phyloP scores from a whole-genome alignment of 2,329 filamentous ascomycete species.

The Calonectria henricotiae region DNA sequence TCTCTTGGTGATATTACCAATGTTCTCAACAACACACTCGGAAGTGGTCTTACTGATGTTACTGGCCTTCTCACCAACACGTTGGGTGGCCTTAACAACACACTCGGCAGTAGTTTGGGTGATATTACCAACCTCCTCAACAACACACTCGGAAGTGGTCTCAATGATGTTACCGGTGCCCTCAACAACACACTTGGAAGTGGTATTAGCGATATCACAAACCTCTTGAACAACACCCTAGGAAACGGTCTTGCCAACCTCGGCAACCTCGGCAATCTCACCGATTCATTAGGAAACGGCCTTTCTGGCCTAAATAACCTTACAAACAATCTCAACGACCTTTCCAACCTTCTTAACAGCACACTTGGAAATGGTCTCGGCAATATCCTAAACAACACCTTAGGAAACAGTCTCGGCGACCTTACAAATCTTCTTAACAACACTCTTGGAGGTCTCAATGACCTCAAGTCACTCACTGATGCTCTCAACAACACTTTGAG shows the following conservation, averaged over 20 bases:
- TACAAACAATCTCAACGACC: not conserved
- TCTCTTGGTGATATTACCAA: conserved; percentile 15
- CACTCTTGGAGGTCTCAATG: conserved; percentile 16
- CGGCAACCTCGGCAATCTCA: not conserved
- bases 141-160: conserved; percentile 3
- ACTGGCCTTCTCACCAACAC: conserved; percentile 15
- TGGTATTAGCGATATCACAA: conserved; percentile 14
- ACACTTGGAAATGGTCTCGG: conserved; percentile 9
- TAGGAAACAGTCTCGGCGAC: conserved; percentile 23
- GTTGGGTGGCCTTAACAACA: not conserved
- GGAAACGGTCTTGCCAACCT: not conserved
- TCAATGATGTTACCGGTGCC: conserved; percentile 10
- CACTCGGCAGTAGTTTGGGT: not conserved
- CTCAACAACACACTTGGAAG: conserved; percentile 12
- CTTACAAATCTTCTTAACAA: conserved; percentile 21
- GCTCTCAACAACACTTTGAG: conserved; percentile 14
- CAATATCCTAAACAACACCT: conserved; percentile 1
- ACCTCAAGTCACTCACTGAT: conserved; percentile 21
- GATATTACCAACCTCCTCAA: conserved; percentile 9
- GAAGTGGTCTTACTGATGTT: not conserved
- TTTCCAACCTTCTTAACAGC: conserved; percentile 17
- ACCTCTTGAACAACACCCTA: conserved; percentile 22
- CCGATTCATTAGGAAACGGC: conserved; percentile 7
- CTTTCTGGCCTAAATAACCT: conserved; percentile 12
- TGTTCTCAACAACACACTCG: not conserved